These are phyloP conservation scores for Lachancea nothofagi DNA, from an alignment of 805 yeast genomes.

Conservation along the genomic window DNA sequence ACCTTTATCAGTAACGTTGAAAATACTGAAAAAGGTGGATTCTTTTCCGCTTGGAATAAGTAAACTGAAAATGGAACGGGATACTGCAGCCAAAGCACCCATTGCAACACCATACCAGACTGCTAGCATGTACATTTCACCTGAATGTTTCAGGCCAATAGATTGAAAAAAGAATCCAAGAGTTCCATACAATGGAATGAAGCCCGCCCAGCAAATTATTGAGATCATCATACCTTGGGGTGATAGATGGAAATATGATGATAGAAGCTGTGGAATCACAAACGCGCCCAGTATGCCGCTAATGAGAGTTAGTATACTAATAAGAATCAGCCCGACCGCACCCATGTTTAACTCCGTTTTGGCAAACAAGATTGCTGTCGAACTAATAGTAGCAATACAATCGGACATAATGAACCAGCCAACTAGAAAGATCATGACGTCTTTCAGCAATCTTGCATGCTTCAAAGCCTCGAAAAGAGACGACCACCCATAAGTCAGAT, in stretches of 20 bases:
- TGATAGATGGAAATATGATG: constrained; percentile 35
- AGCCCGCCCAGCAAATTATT: constrained; percentile 53
- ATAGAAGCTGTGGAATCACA: constrained; percentile 42
- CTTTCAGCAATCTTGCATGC: constrained; percentile 55
- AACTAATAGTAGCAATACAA: constrained; percentile 70
- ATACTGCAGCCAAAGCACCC: constrained; percentile 67
- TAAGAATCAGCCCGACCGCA: constrained; percentile 55
- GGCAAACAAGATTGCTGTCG: constrained; percentile 74
- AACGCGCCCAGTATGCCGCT: constrained; percentile 67
- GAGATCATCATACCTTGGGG: constrained; percentile 47
- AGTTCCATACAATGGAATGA: constrained; percentile 69
- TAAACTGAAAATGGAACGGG: constrained; percentile 62
- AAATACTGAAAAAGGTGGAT: constrained; percentile 68
- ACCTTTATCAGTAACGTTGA: constrained; percentile 76
- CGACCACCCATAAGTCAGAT: constrained; percentile 56
- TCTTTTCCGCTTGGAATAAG: constrained; percentile 73
- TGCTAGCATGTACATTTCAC: constrained; percentile 65
- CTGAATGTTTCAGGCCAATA: constrained; percentile 56
- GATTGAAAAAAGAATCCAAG: constrained; percentile 52
- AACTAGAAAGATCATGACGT: constrained; percentile 56
- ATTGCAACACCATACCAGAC: constrained; percentile 70
- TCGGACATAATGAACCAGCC: constrained; percentile 80
- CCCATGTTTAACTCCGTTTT: constrained; percentile 64
- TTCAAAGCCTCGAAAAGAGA: constrained; percentile 50
- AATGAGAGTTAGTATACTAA: constrained; percentile 61